Base-by-base conservation (phyloP, 2,329 filamentous ascomycete species). In the Diaporthe australafricana region DNA sequence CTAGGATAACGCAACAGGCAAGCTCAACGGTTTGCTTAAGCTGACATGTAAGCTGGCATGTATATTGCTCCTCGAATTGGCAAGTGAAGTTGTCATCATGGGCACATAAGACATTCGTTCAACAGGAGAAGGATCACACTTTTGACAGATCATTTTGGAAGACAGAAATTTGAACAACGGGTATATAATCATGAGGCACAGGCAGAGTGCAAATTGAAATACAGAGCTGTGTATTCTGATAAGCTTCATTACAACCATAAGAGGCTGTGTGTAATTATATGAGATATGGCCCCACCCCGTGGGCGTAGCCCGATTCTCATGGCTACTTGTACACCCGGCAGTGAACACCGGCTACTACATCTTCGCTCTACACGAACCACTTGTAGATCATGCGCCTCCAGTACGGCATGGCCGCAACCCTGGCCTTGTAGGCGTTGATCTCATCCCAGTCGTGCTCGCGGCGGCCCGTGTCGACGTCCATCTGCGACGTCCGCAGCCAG, bases 401-500 rank as follows among this genome's bases (percentile, higher is more conserved):
- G 0, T 81, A 79, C 7, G 87, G 86, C 75, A 81, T 83, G 0
- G 80, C 76, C 32, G 84, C 85, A 27, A 87, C 77, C 76, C 85
- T 76, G 22, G 80, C 81, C 57, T 84, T 84, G 72, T 84, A 81
- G 14, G 80, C 84, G 75, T 89, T 85, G 78, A 90, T 88, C 35
- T 83, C 77, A 12, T 90, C 89, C 88, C 88, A 91, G 76, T 92
- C 86, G 60, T 92, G 84, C 78, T 89, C 87, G 52, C 90, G 86
- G 53, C 90, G 87, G 56, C 89, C 90, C 45, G 85, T 87, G 77
- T 93, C 91, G 66, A 94, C 86, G 74, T 94, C 91, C 72, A 94
- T 92, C 71, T 93, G 84, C 25, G 81, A 78, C 1, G 88, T 82
- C 65, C 82, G 85, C 56, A 91, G 81, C 87, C 88, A 92, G 9